A percentile compares a stretch with the other conserved stretches of the same genome.
phyloP scores from a whole-genome alignment of 352 stramenopile genomes.

The Phytopythium sindhum region DNA sequence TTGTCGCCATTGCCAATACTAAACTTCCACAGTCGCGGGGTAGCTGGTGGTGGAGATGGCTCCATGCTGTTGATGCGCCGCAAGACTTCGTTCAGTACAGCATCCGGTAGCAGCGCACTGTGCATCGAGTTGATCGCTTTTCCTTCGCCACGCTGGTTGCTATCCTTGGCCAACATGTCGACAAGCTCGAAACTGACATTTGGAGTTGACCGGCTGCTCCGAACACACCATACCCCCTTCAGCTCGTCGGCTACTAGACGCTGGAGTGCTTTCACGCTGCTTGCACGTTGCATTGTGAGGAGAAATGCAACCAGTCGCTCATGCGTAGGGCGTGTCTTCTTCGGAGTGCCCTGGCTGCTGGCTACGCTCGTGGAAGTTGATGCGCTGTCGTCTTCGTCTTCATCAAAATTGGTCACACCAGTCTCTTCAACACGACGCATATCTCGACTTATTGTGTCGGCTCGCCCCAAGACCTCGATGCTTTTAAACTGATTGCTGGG shows the following conservation, averaged over 20 bases:
- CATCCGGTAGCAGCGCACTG: neutral
- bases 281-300: neutral
- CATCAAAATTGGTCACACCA: neutral
- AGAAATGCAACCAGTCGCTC: neutral
- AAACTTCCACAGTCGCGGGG: neutral
- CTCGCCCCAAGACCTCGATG: neutral
- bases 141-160: neutral
- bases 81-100: neutral
- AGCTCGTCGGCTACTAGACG: neutral
- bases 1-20: neutral
- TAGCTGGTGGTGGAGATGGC: neutral
- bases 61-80: neutral
- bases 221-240: neutral
- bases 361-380: neutral
- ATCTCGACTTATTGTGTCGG: neutral
- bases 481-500: neutral
- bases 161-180: neutral
- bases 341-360: neutral
- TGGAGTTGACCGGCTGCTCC: neutral
- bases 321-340: neutral
- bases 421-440: neutral
- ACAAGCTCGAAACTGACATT: conserved; percentile 1
- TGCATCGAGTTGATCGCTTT: neutral
- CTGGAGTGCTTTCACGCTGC: neutral
- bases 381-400: neutral